Evolutionary conservation across 768 basidiomycete genomes (phyloP).

Genomic region (Mycena filopes): DNA sequence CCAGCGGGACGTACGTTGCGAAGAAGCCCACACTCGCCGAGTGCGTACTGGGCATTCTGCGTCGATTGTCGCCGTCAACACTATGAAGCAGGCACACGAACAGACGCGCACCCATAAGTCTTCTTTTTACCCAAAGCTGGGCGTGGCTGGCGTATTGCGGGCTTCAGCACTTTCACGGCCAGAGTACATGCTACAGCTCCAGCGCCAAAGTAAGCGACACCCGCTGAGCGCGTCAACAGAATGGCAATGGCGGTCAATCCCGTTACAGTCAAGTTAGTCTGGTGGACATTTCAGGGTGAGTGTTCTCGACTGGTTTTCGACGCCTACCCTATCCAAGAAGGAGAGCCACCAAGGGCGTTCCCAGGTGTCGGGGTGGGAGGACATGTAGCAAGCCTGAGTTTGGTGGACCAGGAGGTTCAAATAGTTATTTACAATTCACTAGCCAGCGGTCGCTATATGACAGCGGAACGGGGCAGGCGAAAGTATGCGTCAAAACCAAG

Average conservation of each 20-base stretch:
- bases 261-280: conserved; percentile 73
- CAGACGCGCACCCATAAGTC: conserved; percentile 72
- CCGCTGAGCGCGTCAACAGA: conserved; percentile 72
- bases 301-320: not conserved
- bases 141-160: conserved; percentile 70
- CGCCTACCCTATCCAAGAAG: conserved; percentile 54
- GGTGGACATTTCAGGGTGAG: conserved; percentile 9
- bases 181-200: conserved; percentile 68
- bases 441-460: no score
- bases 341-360: conserved; percentile 41
- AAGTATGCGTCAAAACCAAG: no score
- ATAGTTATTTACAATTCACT: no score
- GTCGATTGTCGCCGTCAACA: no score
- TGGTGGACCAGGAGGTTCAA: no score
- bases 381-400: no score
- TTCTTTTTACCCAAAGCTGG: conserved; percentile 57
- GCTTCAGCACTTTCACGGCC: conserved; percentile 72
- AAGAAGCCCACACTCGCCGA: conserved; percentile 76
- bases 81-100: no score
- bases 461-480: no score
- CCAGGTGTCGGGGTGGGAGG: conserved; percentile 20
- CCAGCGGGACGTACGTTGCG: conserved; percentile 67
- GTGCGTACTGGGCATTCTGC: conserved; percentile 90
- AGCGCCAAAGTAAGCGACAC: conserved; percentile 65
- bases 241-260: conserved; percentile 58